A percentile compares a stretch with the other conserved stretches of the same genome.
These are phyloP conservation scores for Pichia heedii DNA, from an alignment of 805 yeast genomes.

Conservation along the genomic window DNA sequence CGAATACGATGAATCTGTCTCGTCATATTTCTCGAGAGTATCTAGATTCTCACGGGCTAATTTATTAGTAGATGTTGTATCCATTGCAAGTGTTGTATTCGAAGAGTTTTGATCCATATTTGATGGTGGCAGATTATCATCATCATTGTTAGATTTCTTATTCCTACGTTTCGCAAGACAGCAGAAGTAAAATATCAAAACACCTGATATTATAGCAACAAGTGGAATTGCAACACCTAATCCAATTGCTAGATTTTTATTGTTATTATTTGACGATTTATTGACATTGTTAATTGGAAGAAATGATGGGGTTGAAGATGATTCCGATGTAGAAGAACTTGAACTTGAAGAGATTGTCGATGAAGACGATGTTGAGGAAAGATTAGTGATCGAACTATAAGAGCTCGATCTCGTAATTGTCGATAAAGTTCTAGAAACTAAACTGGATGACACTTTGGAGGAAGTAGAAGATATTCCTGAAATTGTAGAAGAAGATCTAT, in stretches of 20 bases:
- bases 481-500: constrained; percentile 16
- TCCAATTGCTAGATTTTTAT: constrained; percentile 70
- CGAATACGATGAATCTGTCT: constrained; percentile 15
- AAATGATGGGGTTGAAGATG: constrained; percentile 15
- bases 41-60: constrained; percentile 43
- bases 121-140: constrained; percentile 17
- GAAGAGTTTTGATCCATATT: constrained; percentile 22
- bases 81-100: constrained; percentile 9
- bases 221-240: constrained; percentile 82
- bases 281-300: constrained; percentile 20
- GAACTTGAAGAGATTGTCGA: constrained; percentile 24
- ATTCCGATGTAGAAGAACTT: constrained; percentile 17
- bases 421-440: constrained; percentile 19
- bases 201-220: constrained; percentile 40
- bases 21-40: constrained; percentile 36
- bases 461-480: constrained; percentile 11
- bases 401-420: constrained; percentile 10
- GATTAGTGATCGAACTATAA: constrained; percentile 8
- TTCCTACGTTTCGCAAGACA: constrained; percentile 39
- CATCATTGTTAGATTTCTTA: constrained; percentile 25
- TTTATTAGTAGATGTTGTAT: constrained; percentile 17
- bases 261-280: constrained; percentile 6
- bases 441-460: constrained; percentile 21
- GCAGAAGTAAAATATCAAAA: constrained; percentile 43
- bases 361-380: constrained; percentile 22